phyloP scores from a whole-genome alignment of 768 basidiomycete genomes.

The Mycena belliarum region DNA sequence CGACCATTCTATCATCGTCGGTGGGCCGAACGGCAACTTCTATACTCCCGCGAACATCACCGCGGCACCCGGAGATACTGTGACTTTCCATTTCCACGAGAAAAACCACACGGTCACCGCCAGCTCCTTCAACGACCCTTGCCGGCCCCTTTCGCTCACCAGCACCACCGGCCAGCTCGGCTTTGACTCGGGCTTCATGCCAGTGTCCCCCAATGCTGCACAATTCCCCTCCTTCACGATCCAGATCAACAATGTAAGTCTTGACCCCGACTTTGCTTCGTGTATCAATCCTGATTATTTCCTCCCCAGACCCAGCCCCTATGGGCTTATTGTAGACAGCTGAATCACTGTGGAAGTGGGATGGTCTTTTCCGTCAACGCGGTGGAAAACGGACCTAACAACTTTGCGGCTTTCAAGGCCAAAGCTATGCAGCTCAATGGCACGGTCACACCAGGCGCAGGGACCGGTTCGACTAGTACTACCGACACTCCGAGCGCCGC shows the following conservation, averaged over 20 bases:
- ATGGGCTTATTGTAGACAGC: conserved; percentile 57
- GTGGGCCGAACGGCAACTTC: conserved; percentile 36
- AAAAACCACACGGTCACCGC: conserved; percentile 53
- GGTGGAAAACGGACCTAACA: conserved; percentile 48
- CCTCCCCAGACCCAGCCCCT: conserved; percentile 49
- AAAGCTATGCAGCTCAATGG: conserved; percentile 47
- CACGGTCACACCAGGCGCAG: conserved; percentile 13
- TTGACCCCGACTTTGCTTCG: background rate
- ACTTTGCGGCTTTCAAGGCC: conserved; percentile 52
- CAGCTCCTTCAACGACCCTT: conserved; percentile 44
- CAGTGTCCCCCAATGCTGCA: conserved; percentile 44
- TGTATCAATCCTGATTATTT: background rate
- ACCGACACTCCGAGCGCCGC: conserved; percentile 16
- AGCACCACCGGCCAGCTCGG: conserved; percentile 44
- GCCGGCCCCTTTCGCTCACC: conserved; percentile 41
- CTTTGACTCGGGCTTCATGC: conserved; percentile 53
- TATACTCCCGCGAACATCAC: conserved; percentile 48
- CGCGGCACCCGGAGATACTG: conserved; percentile 46
- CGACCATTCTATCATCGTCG: conserved; percentile 47
- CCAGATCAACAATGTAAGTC: conserved; percentile 52
- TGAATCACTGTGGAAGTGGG: conserved; percentile 52
- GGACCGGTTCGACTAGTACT: background rate
- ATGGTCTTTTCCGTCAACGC: conserved; percentile 67
- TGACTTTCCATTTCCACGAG: conserved; percentile 48
- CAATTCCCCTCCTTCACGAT: conserved; percentile 55